Conservation (phyloP, 2,329 filamentous ascomycete genomes). For the Aspergillus transmontanensis region DNA sequence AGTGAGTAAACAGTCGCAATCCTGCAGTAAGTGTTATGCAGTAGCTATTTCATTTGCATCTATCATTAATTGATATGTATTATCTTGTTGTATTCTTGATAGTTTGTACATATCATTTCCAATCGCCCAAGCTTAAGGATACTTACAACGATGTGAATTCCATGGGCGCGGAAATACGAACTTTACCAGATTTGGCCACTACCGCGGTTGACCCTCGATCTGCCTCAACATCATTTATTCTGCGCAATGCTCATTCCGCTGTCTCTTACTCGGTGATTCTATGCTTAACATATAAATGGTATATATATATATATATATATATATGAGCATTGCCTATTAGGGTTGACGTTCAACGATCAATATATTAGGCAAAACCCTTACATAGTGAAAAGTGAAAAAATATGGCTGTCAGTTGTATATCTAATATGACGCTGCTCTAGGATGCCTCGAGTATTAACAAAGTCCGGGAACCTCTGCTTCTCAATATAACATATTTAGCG, state of each 20-base stretch:
- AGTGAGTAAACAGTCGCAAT: neutral
- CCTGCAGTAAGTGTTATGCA: neutral
- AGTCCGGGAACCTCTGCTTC: neutral
- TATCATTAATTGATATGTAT: neutral
- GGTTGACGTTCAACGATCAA: neutral
- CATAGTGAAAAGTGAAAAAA: neutral
- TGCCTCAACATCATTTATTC: neutral
- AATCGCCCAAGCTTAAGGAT: neutral
- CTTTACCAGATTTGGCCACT: conserved; percentile 14
- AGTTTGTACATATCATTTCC: neutral
- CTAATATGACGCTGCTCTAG: neutral
- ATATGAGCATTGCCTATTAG: neutral
- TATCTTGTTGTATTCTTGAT: neutral
- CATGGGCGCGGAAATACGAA: conserved; percentile 11
- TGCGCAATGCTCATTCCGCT: neutral
- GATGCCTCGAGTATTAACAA: neutral
- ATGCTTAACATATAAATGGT: neutral
- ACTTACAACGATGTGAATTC: neutral
- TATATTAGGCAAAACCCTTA: neutral
- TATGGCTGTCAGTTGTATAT: neutral
- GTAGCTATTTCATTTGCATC: neutral
- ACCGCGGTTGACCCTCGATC: neutral
- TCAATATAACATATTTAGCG: neutral
- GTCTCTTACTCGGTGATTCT: neutral
- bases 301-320: neutral